Percentiles rank a stretch among this genome's conserved stretches.
phyloP scores from a whole-genome alignment of 768 basidiomycete genomes.

The Russula sp. region DNA sequence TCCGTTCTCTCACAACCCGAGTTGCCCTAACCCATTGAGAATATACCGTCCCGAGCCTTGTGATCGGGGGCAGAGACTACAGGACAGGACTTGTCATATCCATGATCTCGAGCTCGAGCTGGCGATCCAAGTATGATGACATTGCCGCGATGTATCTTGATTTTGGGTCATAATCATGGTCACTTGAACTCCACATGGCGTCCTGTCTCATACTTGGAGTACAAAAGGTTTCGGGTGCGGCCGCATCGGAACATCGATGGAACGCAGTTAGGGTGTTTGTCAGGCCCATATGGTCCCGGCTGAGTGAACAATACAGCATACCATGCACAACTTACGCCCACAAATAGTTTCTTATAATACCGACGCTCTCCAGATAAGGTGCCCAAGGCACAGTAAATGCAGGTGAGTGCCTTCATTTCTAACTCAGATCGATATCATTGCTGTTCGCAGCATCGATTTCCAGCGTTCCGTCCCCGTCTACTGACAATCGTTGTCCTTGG shows the following conservation, averaged over 20 bases:
- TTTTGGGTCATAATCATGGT: background rate
- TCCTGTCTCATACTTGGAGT: background rate
- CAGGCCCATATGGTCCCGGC: background rate
- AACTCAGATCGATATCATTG: slow-evolving; percentile 11
- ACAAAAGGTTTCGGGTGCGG: background rate
- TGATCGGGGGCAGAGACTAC: background rate
- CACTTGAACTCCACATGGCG: background rate
- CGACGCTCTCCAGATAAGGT: background rate
- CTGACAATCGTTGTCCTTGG: background rate
- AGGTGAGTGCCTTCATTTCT: background rate
- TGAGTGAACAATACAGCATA: background rate
- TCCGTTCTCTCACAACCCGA: background rate
- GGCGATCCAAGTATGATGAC: background rate
- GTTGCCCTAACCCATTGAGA: background rate
- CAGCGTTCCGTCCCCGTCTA: background rate
- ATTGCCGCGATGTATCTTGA: background rate
- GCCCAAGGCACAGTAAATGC: background rate
- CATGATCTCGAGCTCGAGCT: background rate
- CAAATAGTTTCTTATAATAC: background rate
- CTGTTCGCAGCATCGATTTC: background rate
- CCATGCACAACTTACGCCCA: background rate
- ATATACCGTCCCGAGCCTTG: background rate
- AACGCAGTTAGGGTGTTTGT: background rate
- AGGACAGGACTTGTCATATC: too few relatives aligned
- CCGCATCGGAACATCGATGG: background rate